These are phyloP conservation scores for Magnusiomyces tetraspermus DNA, from an alignment of 1,139 yeast genomes.

Conservation along the genomic window DNA sequence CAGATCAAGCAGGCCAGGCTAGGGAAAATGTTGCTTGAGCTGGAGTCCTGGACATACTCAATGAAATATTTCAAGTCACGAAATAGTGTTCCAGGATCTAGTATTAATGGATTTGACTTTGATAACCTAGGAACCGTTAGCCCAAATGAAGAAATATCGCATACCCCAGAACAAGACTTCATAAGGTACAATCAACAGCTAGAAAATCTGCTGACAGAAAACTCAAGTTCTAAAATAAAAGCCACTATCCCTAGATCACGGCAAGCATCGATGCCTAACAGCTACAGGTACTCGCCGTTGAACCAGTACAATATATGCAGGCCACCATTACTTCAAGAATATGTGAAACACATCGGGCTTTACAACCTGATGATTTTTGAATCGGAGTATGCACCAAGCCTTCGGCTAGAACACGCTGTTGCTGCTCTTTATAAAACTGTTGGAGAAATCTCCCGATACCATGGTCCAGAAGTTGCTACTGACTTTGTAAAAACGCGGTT, in stretches of 20 bases:
- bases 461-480: not conserved
- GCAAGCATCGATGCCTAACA: not conserved
- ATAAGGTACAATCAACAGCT: not conserved
- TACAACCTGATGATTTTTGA: not conserved
- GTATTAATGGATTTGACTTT: not conserved
- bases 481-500: not conserved
- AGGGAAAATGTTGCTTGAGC: not conserved
- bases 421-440: slow-evolving; percentile 1
- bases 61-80: not conserved
- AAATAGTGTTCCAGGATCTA: not conserved
- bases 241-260: not conserved
- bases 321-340: not conserved
- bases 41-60: not conserved
- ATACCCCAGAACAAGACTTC: not conserved
- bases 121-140: not conserved
- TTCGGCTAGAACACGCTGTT: not conserved
- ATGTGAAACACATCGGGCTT: not conserved
- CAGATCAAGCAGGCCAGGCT: not conserved
- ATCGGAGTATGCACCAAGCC: not conserved
- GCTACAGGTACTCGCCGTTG: not conserved
- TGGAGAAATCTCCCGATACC: not conserved
- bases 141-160: not conserved
- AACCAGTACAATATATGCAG: not conserved
- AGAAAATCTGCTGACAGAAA: not conserved
- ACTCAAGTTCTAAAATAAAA: not conserved